phyloP scores from a whole-genome alignment of 257 asterid species.

The Fraxinus pennsylvanica region DNA sequence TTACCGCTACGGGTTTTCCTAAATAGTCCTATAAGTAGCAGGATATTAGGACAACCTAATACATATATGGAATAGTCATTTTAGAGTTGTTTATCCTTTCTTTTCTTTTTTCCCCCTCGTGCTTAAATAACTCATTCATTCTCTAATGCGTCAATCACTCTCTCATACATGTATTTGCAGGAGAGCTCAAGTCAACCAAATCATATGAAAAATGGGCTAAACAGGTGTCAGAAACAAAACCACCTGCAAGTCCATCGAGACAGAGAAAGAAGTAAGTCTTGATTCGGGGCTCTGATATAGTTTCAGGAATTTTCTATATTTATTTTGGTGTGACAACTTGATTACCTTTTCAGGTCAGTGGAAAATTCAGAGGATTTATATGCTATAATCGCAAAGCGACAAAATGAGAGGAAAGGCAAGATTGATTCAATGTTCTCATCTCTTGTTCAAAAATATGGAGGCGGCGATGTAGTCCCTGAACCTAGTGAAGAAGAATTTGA shows the following conservation, averaged over 20 bases:
- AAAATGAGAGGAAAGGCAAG: constrained; percentile 70
- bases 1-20: neutral
- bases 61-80: neutral
- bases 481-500: constrained; percentile 95
- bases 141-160: neutral
- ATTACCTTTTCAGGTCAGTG: constrained; percentile 49
- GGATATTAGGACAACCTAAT: neutral
- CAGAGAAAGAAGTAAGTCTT: constrained; percentile 63
- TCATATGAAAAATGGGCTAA: constrained; percentile 84
- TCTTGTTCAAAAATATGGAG: constrained; percentile 73
- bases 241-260: constrained; percentile 81
- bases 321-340: neutral
- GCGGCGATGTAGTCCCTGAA: constrained; percentile 48
- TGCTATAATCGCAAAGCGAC: constrained; percentile 74
- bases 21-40: neutral
- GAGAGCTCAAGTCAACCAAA: constrained; percentile 66
- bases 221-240: constrained; percentile 72
- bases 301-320: neutral
- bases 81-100: neutral
- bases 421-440: constrained; percentile 82
- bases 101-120: neutral
- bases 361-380: constrained; percentile 62
- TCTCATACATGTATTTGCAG: constrained; percentile 35
- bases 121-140: too few species aligned
- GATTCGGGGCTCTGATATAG: neutral